A percentile compares a stretch with the other conserved stretches of the same genome.
Evolutionary conservation across 495 filamentous ascomycete genomes (phyloP).

Genomic region (Geoglossum glabrum): DNA sequence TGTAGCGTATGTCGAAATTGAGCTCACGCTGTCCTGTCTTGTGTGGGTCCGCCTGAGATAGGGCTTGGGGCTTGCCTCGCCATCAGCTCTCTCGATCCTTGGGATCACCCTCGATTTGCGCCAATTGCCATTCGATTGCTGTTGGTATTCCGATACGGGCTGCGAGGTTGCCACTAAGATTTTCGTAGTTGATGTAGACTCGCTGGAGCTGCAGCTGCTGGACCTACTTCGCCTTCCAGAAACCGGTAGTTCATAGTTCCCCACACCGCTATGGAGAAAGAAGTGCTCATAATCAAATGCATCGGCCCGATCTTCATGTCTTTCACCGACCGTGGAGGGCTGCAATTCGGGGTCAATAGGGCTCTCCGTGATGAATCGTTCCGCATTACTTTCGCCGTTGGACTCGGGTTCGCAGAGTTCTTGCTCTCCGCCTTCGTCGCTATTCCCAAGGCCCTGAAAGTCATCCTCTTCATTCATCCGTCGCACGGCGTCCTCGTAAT

Average conservation of each 20-base stretch:
- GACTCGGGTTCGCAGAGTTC: background rate
- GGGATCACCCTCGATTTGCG: background rate
- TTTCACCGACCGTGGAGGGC: slow-evolving; percentile 16
- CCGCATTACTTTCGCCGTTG: background rate
- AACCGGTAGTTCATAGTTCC: slow-evolving; percentile 26
- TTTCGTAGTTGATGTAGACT: slow-evolving; percentile 58
- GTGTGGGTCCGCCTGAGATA: slow-evolving; percentile 16
- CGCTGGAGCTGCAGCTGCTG: slow-evolving; percentile 37
- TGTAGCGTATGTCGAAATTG: slow-evolving; percentile 55
- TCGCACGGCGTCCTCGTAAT: background rate
- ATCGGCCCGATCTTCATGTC: slow-evolving; percentile 87
- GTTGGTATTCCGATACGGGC: background rate
- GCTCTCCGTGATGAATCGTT: background rate
- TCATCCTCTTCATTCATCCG: background rate
- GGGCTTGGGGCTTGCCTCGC: background rate
- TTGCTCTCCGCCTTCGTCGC: background rate
- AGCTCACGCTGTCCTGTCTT: slow-evolving; percentile 41
- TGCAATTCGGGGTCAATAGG: background rate
- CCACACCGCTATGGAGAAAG: slow-evolving; percentile 78
- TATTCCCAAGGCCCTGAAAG: background rate
- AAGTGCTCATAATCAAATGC: slow-evolving; percentile 96
- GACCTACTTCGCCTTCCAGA: slow-evolving; percentile 28
- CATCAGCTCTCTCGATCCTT: background rate
- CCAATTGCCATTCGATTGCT: slow-evolving; percentile 1
- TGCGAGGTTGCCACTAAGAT: slow-evolving; percentile 19